phyloP scores from a whole-genome alignment of 2,329 filamentous ascomycete species.

The Aspergillus quadricinctus region DNA sequence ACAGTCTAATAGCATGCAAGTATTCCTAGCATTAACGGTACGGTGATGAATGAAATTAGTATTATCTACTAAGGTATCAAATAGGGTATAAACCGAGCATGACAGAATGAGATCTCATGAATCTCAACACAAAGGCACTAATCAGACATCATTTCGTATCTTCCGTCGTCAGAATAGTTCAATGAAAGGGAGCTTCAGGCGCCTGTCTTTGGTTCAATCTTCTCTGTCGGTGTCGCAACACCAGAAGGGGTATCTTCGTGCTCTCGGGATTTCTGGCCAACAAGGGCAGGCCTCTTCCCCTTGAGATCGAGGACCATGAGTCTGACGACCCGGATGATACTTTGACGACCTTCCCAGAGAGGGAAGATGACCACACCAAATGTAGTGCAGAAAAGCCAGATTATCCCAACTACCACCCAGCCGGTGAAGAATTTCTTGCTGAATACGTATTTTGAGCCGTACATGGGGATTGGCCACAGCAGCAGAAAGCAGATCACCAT shows the following conservation, averaged over 20 bases:
- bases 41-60: background rate
- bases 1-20: background rate
- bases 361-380: conserved; percentile 77
- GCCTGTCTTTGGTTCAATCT: conserved; percentile 24
- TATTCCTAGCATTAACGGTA: background rate
- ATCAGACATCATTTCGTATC: conserved; percentile 3
- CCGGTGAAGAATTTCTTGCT: conserved; percentile 77
- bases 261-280: conserved; percentile 36
- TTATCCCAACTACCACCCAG: conserved; percentile 71
- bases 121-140: background rate
- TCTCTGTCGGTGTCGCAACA: conserved; percentile 46
- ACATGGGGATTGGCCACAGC: conserved; percentile 91
- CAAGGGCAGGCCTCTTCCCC: conserved; percentile 31
- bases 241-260: conserved; percentile 41
- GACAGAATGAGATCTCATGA: background rate
- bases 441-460: conserved; percentile 76
- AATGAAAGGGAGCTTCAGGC: background rate
- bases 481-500: conserved; percentile 70
- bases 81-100: conserved; percentile 3
- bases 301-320: conserved; percentile 59
- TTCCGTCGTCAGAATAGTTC: background rate
- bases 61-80: background rate
- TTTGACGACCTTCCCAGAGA: conserved; percentile 70
- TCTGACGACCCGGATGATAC: conserved; percentile 58
- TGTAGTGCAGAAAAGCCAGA: conserved; percentile 73